Evolutionary conservation across 2,329 filamentous ascomycete species (phyloP).

Genomic region (Aspergillus sp.): DNA sequence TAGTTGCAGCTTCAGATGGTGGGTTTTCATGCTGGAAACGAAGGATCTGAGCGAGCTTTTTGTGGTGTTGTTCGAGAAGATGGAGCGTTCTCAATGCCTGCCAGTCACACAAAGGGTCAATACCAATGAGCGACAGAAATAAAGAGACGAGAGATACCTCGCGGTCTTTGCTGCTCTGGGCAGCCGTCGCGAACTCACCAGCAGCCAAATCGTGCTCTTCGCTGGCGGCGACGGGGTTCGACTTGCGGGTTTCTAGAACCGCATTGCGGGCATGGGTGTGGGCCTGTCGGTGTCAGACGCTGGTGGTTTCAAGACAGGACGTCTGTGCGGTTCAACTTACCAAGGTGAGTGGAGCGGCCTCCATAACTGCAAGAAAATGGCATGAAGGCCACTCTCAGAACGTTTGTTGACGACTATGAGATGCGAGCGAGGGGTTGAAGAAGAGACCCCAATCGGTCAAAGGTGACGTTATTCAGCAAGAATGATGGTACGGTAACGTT

Average conservation of each 20-base stretch:
- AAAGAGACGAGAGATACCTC: slow-evolving; percentile 50
- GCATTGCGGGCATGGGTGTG: slow-evolving; percentile 89
- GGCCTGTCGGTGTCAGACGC: slow-evolving; percentile 58
- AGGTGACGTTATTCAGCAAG: slow-evolving; percentile 11
- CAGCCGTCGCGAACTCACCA: slow-evolving; percentile 82
- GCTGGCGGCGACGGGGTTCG: slow-evolving; percentile 77
- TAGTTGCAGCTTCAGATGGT: slow-evolving; percentile 23
- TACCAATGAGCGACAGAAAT: not conserved
- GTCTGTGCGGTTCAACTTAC: slow-evolving; percentile 41
- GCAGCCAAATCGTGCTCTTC: slow-evolving; percentile 88
- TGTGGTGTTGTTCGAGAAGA: slow-evolving; percentile 86
- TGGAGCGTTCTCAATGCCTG: slow-evolving; percentile 82
- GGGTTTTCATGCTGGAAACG: slow-evolving; percentile 67
- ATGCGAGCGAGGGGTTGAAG: not conserved
- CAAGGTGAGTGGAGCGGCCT: slow-evolving; percentile 69
- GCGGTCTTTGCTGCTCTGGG: slow-evolving; percentile 68
- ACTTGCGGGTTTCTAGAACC: slow-evolving; percentile 69
- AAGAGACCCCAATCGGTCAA: not conserved
- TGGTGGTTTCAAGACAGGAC: slow-evolving; percentile 2
- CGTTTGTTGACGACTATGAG: not conserved
- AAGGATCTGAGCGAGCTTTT: slow-evolving; percentile 79
- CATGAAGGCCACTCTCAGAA: not conserved
- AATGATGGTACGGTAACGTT: slow-evolving; percentile 22
- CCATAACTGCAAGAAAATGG: slow-evolving; percentile 56
- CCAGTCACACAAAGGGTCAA: slow-evolving; percentile 22